These are phyloP conservation scores for Sanghuangporus baumii DNA, from an alignment of 1,284 basidiomycete species.

Conservation along the genomic window DNA sequence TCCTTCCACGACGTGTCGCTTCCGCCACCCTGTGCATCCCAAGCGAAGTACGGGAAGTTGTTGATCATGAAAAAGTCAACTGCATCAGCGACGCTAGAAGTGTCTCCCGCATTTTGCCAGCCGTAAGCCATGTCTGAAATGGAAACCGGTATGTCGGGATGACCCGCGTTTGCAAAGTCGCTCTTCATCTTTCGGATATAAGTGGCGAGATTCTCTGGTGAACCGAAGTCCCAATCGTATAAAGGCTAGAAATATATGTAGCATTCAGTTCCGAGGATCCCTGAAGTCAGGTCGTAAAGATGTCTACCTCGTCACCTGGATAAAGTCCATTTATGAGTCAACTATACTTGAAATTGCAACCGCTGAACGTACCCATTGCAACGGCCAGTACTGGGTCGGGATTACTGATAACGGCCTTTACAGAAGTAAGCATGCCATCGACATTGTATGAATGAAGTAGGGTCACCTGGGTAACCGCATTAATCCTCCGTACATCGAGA, in stretches of 20 bases:
- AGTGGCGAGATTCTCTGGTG: slow-evolving; percentile 8
- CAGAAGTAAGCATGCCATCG: not conserved
- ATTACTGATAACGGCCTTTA: slow-evolving; percentile 11
- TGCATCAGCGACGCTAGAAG: not conserved
- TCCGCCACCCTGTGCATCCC: slow-evolving; percentile 10
- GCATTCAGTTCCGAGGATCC: not conserved
- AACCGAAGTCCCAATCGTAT: slow-evolving; percentile 13
- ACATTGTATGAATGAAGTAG: not conserved
- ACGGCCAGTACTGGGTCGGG: slow-evolving; percentile 12
- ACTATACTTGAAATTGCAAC: not conserved
- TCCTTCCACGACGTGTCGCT: slow-evolving; percentile 8
- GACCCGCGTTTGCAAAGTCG: slow-evolving; percentile 8
- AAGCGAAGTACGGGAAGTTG: slow-evolving; percentile 14
- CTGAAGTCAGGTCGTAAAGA: not conserved
- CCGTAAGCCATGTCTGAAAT: slow-evolving; percentile 17
- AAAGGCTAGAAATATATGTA: slow-evolving; percentile 4
- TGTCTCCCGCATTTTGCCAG: slow-evolving; percentile 11
- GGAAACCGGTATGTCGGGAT: slow-evolving; percentile 13
- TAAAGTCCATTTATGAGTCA: not conserved
- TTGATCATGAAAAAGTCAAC: slow-evolving; percentile 19
- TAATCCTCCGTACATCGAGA: slow-evolving; percentile 5
- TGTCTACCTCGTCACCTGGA: not conserved
- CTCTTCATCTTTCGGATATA: slow-evolving; percentile 9
- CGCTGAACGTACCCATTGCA: not conserved
- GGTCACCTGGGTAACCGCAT: slow-evolving; percentile 9